phyloP scores from a whole-genome alignment of 2,329 filamentous ascomycete species.

The Xylariaceae sp. region DNA sequence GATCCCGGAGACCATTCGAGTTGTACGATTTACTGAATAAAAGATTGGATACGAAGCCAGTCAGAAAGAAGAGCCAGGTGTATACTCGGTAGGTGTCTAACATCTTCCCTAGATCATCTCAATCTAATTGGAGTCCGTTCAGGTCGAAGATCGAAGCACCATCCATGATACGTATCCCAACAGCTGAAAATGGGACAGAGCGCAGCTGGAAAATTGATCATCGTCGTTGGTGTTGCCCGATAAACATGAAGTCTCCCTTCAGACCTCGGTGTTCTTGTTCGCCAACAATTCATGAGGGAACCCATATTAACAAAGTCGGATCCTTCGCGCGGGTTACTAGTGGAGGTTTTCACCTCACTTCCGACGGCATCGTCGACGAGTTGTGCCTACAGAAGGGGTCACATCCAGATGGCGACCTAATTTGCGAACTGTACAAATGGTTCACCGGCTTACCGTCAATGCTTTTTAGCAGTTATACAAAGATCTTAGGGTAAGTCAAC shows the following conservation, averaged over 20 bases:
- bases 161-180: conserved; percentile 1
- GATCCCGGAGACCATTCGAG: neutral
- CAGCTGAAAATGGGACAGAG: neutral
- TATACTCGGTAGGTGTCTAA: neutral
- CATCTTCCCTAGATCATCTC: neutral
- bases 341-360: neutral
- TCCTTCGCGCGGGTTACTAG: neutral
- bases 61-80: neutral
- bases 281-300: neutral
- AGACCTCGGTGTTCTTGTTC: conserved; percentile 1
- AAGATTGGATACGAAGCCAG: neutral
- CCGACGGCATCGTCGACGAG: conserved; percentile 3
- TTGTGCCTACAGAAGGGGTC: neutral
- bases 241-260: conserved; percentile 2
- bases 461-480: neutral
- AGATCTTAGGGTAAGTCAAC: neutral
- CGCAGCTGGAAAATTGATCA: conserved; percentile 1
- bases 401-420: neutral
- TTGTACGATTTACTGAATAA: neutral
- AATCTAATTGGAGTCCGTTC: neutral
- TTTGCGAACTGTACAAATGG: conserved; percentile 1
- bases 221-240: conserved; percentile 5
- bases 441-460: neutral
- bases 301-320: neutral
- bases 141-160: neutral